These are phyloP conservation scores for Pyropia yezoensis DNA, from an alignment of 23 red algal genomes.

Conservation along the genomic window DNA sequence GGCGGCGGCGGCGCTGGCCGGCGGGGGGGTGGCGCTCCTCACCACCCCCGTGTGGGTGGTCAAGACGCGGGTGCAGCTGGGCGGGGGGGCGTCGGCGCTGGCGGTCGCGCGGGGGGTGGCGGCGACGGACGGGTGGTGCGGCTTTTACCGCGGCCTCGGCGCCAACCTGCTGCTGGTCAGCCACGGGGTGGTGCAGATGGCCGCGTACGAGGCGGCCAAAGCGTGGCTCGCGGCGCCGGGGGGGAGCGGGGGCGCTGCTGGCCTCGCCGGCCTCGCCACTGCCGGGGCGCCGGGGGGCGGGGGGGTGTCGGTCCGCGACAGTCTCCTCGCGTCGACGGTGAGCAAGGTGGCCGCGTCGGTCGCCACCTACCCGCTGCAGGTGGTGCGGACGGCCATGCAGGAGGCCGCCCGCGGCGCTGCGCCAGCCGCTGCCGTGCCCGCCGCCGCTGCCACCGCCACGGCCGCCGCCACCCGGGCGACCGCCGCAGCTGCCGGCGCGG, in stretches of 20 bases:
- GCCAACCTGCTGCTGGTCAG: slow-evolving; percentile 83
- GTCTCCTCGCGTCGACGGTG: slow-evolving; percentile 65
- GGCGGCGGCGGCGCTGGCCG: slow-evolving; percentile 44
- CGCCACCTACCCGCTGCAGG: slow-evolving; percentile 88
- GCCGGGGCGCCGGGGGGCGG: not conserved
- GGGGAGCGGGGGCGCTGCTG: not conserved
- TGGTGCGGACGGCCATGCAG: slow-evolving; percentile 94
- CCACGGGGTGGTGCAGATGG: slow-evolving; percentile 93
- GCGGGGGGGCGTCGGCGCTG: slow-evolving; percentile 4
- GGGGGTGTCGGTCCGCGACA: slow-evolving; percentile 29
- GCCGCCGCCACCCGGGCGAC: too few species aligned
- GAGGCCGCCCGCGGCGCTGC: slow-evolving; percentile 18
- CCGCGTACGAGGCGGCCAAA: slow-evolving; percentile 70
- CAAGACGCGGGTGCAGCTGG: slow-evolving; percentile 90
- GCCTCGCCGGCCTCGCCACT: not conserved
- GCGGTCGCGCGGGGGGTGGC: not conserved
- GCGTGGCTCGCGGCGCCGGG: slow-evolving; percentile 4
- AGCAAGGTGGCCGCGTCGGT: slow-evolving; percentile 85
- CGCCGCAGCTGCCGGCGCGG: too few species aligned
- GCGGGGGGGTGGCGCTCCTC: slow-evolving; percentile 54
- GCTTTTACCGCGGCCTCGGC: slow-evolving; percentile 80
- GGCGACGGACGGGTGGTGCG: slow-evolving; percentile 63
- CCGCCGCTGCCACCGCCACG: too few species aligned
- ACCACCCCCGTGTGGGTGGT: slow-evolving; percentile 99
- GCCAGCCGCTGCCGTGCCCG: too few species aligned